Base-by-base conservation (phyloP, 2,329 filamentous ascomycete species). In the Trichoderma koningii region DNA sequence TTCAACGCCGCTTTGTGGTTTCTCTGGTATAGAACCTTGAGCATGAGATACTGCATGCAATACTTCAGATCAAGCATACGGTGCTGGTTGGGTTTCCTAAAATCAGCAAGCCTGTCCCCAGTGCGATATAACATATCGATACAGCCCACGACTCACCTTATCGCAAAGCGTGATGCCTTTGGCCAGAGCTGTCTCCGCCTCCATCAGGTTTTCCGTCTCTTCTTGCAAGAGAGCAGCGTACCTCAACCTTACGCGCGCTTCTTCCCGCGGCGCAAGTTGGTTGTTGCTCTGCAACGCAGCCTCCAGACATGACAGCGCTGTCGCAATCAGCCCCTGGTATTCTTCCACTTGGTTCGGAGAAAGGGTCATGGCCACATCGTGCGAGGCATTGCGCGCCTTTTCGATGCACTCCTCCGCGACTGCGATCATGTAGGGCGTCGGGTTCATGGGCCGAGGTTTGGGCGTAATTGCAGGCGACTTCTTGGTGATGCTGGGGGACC, bases 361-460 rank as follows among this genome's bases (percentile, higher is more conserved):
- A n/a, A 75, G 66, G 15, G 70, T 72, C 72, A 78, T 78, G 48
- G 78, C 77, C 1, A 78, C 74, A 61, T 83, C 76, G 62, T 84
- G 80, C 60, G 84, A 80, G 2, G 82, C 78, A 19, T 78, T 76
- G 66, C 88, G 85, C 17, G 91, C 91, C 61, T 87, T 87, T 28
- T 79, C 78, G 60, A 93, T 86, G 70, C 90, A 92, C 69, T 94
- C 90, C 70, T 94, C 90, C 2, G 90, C 89, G 15, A 92, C 81
- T n/a, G 84, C 85, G 7, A 92, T 80, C 65, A 93, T 80, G 9
- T 93, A 78, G 2, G 87, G 79, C 3, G 85, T 78, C 0, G 82
- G 83, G 64, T 86, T 84, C 9, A 81, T 73, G 9, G 81, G 79
- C 4, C 77, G 73, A 7, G 76, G 72, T 67, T 79, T 79, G 5